Percentiles rank a stretch among this genome's conserved stretches.
These are phyloP conservation scores for Penicillium thymicola DNA, from an alignment of 2,329 filamentous ascomycete species.

Conservation along the genomic window DNA sequence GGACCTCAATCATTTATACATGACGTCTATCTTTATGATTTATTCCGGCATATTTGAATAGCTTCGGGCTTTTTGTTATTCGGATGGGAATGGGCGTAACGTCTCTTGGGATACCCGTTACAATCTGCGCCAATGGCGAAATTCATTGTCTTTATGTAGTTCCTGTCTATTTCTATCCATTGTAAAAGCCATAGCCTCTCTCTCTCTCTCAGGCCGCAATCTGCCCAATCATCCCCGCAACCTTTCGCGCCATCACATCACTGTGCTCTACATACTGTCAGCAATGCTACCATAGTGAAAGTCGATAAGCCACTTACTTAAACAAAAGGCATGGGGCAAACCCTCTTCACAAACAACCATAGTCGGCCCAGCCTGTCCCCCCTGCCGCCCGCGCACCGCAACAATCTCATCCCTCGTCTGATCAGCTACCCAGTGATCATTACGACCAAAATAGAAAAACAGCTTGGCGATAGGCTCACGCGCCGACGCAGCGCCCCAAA, in stretches of 20 bases:
- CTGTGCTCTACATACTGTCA: conserved; percentile 33
- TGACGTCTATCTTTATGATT: conserved; percentile 13
- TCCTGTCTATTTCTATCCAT: not conserved
- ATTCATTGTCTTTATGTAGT: conserved; percentile 4
- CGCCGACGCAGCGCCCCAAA: conserved; percentile 52
- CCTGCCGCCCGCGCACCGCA: conserved; percentile 35
- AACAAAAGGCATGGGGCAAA: conserved; percentile 59
- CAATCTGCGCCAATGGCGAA: conserved; percentile 11
- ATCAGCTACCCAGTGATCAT: conserved; percentile 62
- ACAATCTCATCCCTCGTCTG: conserved; percentile 56
- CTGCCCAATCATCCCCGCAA: conserved; percentile 47
- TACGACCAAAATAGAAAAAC: conserved; percentile 57
- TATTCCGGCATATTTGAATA: not conserved
- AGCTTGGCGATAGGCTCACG: conserved; percentile 44
- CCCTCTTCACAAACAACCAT: conserved; percentile 57
- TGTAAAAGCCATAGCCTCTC: not conserved
- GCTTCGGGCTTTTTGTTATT: not conserved
- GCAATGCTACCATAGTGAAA: not conserved
- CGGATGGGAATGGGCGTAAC: conserved; percentile 2
- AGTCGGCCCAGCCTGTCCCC: conserved; percentile 38
- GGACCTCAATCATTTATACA: not conserved
- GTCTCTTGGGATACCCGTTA: conserved; percentile 26
- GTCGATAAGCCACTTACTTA: conserved; percentile 39
- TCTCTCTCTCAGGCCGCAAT: conserved; percentile 27
- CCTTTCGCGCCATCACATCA: conserved; percentile 52